Base-by-base conservation (phyloP, 768 basidiomycete species). In the Coprinopsis sp. region DNA sequence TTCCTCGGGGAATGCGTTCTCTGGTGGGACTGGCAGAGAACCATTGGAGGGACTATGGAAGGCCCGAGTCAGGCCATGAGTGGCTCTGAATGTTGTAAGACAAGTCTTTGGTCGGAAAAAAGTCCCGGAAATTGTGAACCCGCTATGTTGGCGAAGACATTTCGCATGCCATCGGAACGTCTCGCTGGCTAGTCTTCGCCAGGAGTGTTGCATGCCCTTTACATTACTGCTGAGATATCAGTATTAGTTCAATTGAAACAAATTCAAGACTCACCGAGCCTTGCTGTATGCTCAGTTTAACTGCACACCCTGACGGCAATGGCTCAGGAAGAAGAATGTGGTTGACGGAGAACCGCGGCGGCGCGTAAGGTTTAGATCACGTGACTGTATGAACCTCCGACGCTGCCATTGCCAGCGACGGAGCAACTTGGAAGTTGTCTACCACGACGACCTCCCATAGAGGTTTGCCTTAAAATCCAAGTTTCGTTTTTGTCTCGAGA, bases 141-240 rank as follows among this genome's bases (percentile, higher is more conserved):
- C 24, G 19, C 10, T 25, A 28, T 4, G 11, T 39, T 22, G 18
- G 37, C 37, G 34, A 47, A 41, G 39, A 47, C 46, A 30, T 43
- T 51, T 48, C 49, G 56, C 40, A 44, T 49, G 38, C 47, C 53
- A 46, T 30, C 27, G 16, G 37, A 44, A 37, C 54, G 68, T 53
- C 61, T 67, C 64, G 61, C 69, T 78, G 72, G 78, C 72, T 60
- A 72, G 63, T 57, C 64, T 69, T 53, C 70, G 72, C 76, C 72
- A 76, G 64, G 67, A 75, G 74, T 82, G 83, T 84, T 71, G 81
- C 84, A 87, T 86, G 77, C 71, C 76, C 64, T 59, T 76, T 59
- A 76, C 81, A 83, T 84, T 58, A 72, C 81, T 77, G 49, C 30
- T 8, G 10, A n/a, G n/a, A 18, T 19, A 39, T 39, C 23, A 31